These are phyloP conservation scores for Dunaliella sp. DNA, from an alignment of 139 green algal genomes.

Conservation along the genomic window DNA sequence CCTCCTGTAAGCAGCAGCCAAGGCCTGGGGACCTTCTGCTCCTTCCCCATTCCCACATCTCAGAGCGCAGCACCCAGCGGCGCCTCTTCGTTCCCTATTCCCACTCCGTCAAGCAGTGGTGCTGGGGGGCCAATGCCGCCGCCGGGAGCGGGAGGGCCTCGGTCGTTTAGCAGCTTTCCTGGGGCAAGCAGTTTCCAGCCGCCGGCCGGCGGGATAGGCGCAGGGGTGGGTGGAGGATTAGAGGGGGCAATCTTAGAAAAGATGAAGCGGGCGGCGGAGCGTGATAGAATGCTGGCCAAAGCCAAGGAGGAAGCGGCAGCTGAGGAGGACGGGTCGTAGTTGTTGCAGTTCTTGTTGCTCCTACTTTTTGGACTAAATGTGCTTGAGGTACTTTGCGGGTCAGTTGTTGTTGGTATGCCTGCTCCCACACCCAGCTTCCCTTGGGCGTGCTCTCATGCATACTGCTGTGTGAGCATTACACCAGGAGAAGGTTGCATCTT, in stretches of 20 bases:
- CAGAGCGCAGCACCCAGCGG: neutral
- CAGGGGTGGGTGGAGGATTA: neutral
- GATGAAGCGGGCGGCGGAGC: conserved; percentile 16
- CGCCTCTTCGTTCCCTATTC: neutral
- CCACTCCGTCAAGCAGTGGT: neutral
- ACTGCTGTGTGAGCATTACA: no score
- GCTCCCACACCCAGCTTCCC: no score
- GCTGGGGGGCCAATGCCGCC: neutral
- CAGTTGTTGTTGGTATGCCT: no score
- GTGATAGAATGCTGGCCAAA: neutral
- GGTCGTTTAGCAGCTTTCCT: conserved; percentile 21
- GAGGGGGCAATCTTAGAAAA: conserved; percentile 24
- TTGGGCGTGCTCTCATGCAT: no score
- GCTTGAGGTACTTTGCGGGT: no score
- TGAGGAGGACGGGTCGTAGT: no score
- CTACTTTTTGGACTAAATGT: no score
- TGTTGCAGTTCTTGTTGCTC: no score
- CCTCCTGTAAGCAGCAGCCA: neutral
- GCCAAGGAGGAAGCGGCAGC: neutral
- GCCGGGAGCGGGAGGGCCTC: neutral
- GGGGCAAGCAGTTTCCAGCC: neutral
- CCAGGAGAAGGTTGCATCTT: no score
- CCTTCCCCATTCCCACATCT: conserved; percentile 1
- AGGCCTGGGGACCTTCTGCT: neutral
- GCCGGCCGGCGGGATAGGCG: neutral